A percentile compares a stretch with the other conserved stretches of the same genome.
Evolutionary conservation across 106 monocot genomes (phyloP).

Genomic region (Phalaenopsis equestris): DNA sequence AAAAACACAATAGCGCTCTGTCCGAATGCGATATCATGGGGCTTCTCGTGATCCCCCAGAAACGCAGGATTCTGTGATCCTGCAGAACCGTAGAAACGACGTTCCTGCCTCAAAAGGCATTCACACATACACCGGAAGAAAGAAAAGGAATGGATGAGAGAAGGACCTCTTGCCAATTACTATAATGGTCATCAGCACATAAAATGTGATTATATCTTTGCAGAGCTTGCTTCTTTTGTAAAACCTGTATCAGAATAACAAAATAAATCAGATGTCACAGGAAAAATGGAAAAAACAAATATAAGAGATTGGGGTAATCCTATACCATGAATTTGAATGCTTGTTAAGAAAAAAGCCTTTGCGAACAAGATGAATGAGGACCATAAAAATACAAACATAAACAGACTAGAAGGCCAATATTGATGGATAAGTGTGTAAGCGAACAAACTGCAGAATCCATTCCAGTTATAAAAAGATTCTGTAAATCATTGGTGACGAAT

Average conservation of each 20-base stretch:
- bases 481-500: not conserved
- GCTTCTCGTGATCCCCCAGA: too few species aligned
- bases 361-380: not conserved
- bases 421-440: not conserved
- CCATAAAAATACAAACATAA: not conserved
- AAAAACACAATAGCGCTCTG: too few species aligned
- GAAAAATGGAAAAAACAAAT: not conserved
- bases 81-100: too few species aligned
- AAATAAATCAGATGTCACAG: not conserved
- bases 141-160: not conserved
- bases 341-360: not conserved
- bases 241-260: conserved; percentile 30
- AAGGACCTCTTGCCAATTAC: conserved; percentile 82
- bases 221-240: conserved; percentile 62
- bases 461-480: not conserved
- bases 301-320: not conserved
- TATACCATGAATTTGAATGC: conserved; percentile 1
- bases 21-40: too few species aligned
- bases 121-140: not conserved
- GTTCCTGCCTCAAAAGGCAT: not conserved
- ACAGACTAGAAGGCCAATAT: not conserved
- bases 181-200: conserved; percentile 68
- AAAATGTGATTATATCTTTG: conserved; percentile 70
- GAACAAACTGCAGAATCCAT: not conserved
- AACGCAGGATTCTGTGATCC: too few species aligned